Evolutionary conservation across 1,284 basidiomycete genomes (phyloP), one percentile per base, ranked within the genome.

Genomic region (Cutaneotrichosporon sp.): DNA sequence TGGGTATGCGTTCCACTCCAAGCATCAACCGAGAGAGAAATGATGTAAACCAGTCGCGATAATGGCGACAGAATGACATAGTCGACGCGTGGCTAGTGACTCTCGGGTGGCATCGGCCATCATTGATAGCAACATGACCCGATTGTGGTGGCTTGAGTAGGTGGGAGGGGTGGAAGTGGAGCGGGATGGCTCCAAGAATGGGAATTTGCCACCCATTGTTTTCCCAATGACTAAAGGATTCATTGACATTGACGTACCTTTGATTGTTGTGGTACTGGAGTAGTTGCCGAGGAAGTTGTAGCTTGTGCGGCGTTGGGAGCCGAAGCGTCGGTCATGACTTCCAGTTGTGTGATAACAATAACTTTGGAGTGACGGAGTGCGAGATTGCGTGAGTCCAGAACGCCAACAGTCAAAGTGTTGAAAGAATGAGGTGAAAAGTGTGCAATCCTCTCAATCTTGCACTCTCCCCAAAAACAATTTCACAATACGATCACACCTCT

Each of bases 281-380:
- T 38, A 8, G 36, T 56, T 6, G 55, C 40, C 13, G 55, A 38
- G n/a, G 55, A 38, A 1, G 55, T 30, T n/a, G 55, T 55, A 16
- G 53, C 53, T n/a, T 21, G 36, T 13, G 38, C 38, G 26, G 36
- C 38, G 55, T 56, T 56, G 55, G 36, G 13, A 11, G 55, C 55
- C 36, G 55, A 56, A 21, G 38, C 55, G 32, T 55, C 53, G 18
- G 55, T 56, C 55, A 56, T 40, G 22, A 11, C 21, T 11, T 26
- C 18, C 34, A 40, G 34, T 11, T 34, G 32, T 9, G 32, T 13
- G 32, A 18, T 56, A 11, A 34, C 53, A 22, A 21, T 18, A 2
- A 51, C 9, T 11, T 22, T 51, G 21, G 34, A 36, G 34, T 36
- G 34, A 8, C 34, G 47, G 34, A 36, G 34, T 2, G 34, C 34